phyloP scores from a whole-genome alignment of 2,329 filamentous ascomycete species.

The Thermoascus crustaceus region DNA sequence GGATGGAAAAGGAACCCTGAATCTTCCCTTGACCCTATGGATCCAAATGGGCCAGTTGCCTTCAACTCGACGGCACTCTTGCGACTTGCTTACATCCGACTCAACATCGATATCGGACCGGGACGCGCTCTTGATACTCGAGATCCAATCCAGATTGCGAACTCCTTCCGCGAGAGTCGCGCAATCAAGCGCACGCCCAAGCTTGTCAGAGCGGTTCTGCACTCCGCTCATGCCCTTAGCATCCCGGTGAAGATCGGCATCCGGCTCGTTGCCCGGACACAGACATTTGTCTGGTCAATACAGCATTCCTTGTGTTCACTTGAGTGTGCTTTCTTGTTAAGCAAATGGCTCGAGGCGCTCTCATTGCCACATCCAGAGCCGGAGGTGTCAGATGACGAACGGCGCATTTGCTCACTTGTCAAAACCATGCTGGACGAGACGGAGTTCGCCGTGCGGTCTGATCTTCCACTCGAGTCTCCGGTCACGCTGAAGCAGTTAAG shows the following conservation, averaged over 20 bases:
- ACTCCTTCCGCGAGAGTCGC: constrained; percentile 47
- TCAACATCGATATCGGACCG: constrained; percentile 16
- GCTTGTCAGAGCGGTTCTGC: constrained; percentile 41
- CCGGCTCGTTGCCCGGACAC: constrained; percentile 47
- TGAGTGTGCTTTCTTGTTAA: constrained; percentile 33
- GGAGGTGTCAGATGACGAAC: constrained; percentile 30
- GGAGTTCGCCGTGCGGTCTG: too few relatives aligned
- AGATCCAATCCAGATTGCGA: constrained; percentile 53
- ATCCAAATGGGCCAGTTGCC: constrained; percentile 50
- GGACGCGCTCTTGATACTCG: constrained; percentile 54
- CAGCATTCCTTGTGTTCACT: constrained; percentile 33
- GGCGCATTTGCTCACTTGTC: constrained; percentile 27
- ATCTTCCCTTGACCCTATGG: constrained; percentile 24
- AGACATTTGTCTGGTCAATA: constrained; percentile 46
- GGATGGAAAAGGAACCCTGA: constrained; percentile 34
- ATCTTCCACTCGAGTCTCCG: too few relatives aligned
- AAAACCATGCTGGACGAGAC: constrained; percentile 38
- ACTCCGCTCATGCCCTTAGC: constrained; percentile 48
- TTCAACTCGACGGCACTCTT: constrained; percentile 59
- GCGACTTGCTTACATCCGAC: constrained; percentile 44
- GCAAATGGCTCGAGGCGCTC: constrained; percentile 32
- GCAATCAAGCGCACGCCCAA: constrained; percentile 40
- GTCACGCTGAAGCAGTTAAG: constrained; percentile 28
- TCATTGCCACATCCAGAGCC: constrained; percentile 24
- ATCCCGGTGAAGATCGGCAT: constrained; percentile 50